Evolutionary conservation across 1,284 basidiomycete species (phyloP).

Genomic region (Coniferiporia weirii): DNA sequence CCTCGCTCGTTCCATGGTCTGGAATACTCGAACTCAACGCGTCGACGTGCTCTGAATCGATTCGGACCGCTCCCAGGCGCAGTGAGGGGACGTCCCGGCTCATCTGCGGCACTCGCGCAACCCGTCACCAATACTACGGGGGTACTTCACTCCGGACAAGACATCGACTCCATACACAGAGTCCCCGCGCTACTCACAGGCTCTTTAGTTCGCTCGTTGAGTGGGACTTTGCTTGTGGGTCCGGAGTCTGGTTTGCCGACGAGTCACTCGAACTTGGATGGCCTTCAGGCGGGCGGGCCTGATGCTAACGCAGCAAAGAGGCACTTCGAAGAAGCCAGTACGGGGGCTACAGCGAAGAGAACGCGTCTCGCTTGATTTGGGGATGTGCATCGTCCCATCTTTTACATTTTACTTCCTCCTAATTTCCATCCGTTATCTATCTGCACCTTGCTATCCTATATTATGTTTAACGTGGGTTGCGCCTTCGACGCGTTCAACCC

Average conservation of each 20-base stretch:
- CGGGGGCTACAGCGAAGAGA: not conserved
- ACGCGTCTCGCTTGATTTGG: not conserved
- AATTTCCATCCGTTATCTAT: not conserved
- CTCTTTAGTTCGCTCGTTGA: not conserved
- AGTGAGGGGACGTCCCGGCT: not conserved
- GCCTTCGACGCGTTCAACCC: not conserved
- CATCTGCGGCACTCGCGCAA: not conserved
- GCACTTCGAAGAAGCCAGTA: not conserved
- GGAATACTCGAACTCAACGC: constrained; percentile 2
- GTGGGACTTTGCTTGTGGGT: not conserved
- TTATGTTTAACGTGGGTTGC: not conserved
- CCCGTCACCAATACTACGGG: too few relatives aligned
- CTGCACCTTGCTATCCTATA: not conserved
- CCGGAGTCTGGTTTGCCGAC: not conserved
- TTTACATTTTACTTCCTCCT: not conserved
- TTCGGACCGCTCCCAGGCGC: not conserved
- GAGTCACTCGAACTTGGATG: not conserved
- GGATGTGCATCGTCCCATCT: not conserved
- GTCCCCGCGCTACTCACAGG: not conserved
- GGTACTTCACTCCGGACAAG: not conserved
- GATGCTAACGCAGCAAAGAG: not conserved
- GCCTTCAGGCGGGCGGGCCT: not conserved
- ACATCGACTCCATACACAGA: not conserved
- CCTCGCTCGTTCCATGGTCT: not conserved
- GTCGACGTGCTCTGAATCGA: constrained; percentile 2